Base-by-base conservation (phyloP, 2,329 filamentous ascomycete species). In the Cordyceps pruinosa region DNA sequence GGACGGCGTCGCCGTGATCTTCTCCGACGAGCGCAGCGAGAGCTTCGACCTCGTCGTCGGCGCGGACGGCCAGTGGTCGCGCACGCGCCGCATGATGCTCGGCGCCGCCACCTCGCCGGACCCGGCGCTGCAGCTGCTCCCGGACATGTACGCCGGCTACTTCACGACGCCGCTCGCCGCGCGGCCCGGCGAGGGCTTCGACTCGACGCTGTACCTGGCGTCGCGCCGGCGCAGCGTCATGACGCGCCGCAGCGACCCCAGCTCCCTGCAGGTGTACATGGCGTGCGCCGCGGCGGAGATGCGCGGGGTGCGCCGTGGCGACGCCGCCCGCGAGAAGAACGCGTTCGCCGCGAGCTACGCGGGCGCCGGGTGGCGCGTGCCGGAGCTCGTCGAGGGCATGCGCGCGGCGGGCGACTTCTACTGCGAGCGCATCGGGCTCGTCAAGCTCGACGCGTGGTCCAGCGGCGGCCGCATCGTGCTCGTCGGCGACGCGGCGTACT, bases 41-140 rank as follows among this genome's bases (percentile, higher is more conserved):
- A 65, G 62, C 1, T 84, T 73, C 49, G 80, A 84, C 61, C 63
- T 84, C 0, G 60, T 84, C 0, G 74, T 84, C 42, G 80, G 77
- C 6, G 80, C 81, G 3, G 82, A 85, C 58, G 82, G 82, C 0
- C 73, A 78, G 44, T 69, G 74, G 5, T 84, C 80, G 1, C 73
- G 71, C 30, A 75, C 75, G 2, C 72, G 80, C 19, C 73, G 66
- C 47, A 69, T 72, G 49, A 73, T 78, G 60, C 61, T 77, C 1
- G 67, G 64, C 3, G 37, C 64, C 0, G 62, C 63, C 17, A 45
- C 17, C 4, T 39, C 65, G 0, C 63, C 63, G 12, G 53, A 15
- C 10, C 55, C 62, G 0, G 61, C 68, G n/a, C 26, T 63, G 47
- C 34, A 30, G 2, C 26, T 54, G 4, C 61, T 64, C 0, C 61